A percentile compares a stretch with the other conserved stretches of the same genome.
These are phyloP conservation scores for Diaporthe velutina DNA, from an alignment of 2,329 filamentous ascomycete species.

Conservation along the genomic window DNA sequence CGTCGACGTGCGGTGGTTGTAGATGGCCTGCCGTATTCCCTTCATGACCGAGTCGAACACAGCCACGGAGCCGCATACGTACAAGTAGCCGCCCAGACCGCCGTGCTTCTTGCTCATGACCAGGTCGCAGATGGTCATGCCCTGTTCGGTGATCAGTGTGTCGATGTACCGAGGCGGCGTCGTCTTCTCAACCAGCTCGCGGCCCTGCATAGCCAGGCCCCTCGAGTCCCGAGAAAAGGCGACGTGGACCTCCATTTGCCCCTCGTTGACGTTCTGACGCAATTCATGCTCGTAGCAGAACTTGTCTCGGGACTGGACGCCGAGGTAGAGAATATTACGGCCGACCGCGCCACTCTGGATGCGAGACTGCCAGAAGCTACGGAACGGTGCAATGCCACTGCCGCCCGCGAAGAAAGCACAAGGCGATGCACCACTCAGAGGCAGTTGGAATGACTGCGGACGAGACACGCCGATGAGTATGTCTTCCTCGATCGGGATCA, in stretches of 20 bases:
- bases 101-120: constrained; percentile 70
- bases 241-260: constrained; percentile 64
- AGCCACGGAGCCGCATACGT: constrained; percentile 62
- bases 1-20: constrained; percentile 63
- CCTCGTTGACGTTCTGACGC: constrained; percentile 58
- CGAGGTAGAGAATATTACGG: constrained; percentile 63
- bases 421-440: constrained; percentile 61
- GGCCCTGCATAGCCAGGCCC: constrained; percentile 52
- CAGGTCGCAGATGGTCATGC: constrained; percentile 63
- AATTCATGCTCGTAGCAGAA: constrained; percentile 65
- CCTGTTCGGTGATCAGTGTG: constrained; percentile 63
- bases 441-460: constrained; percentile 64
- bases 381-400: constrained; percentile 66
- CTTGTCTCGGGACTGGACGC: constrained; percentile 65
- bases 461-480: constrained; percentile 65
- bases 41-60: constrained; percentile 68
- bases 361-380: constrained; percentile 66
- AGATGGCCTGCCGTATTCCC: constrained; percentile 68
- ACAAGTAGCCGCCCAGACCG: constrained; percentile 61
- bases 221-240: constrained; percentile 64
- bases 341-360: constrained; percentile 54
- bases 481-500: constrained; percentile 58
- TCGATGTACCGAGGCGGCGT: constrained; percentile 67
- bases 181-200: constrained; percentile 62
- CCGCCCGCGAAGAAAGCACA: constrained; percentile 67